A percentile compares a stretch with the other conserved stretches of the same genome.
These are phyloP conservation scores for Volvox africanus DNA, from an alignment of 139 green algal genomes.

Conservation along the genomic window DNA sequence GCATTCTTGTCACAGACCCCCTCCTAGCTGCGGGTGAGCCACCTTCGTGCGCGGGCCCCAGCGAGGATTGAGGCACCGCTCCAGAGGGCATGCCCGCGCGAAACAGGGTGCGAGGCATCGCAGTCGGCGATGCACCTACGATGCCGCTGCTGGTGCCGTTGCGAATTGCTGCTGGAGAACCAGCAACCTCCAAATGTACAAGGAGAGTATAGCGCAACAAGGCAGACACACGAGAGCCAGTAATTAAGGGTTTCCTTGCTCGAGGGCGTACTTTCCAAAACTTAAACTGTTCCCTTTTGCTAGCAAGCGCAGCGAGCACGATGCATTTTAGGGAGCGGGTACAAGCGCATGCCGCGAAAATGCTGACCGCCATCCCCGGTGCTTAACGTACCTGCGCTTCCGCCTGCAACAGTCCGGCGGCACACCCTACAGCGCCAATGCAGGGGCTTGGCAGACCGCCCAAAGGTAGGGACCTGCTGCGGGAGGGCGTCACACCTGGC, in stretches of 20 bases:
- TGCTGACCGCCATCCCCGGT: too few species aligned
- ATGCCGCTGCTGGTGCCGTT: neutral
- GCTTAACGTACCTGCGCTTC: neutral
- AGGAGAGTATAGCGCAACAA: too few species aligned
- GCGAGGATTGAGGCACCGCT: neutral
- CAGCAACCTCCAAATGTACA: too few species aligned
- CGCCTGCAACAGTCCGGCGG: neutral
- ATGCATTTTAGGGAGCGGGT: too few species aligned
- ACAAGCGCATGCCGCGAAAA: too few species aligned
- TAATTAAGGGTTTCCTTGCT: too few species aligned
- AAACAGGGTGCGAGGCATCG: neutral
- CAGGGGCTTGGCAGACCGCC: conserved; percentile 8
- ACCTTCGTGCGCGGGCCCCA: conserved; percentile 7
- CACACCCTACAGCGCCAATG: neutral
- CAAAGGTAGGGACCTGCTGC: conserved; percentile 1
- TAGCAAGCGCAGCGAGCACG: too few species aligned
- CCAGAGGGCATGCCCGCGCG: neutral
- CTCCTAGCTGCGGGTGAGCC: neutral
- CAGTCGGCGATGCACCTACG: neutral
- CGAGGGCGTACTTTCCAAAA: too few species aligned
- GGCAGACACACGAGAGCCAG: too few species aligned
- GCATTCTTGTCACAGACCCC: neutral
- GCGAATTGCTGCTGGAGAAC: too few species aligned
- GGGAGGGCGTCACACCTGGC: neutral
- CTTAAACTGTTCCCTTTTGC: too few species aligned